Base-by-base conservation (phyloP, 1,139 yeast genomes). In the Fermentozyma sake region DNA sequence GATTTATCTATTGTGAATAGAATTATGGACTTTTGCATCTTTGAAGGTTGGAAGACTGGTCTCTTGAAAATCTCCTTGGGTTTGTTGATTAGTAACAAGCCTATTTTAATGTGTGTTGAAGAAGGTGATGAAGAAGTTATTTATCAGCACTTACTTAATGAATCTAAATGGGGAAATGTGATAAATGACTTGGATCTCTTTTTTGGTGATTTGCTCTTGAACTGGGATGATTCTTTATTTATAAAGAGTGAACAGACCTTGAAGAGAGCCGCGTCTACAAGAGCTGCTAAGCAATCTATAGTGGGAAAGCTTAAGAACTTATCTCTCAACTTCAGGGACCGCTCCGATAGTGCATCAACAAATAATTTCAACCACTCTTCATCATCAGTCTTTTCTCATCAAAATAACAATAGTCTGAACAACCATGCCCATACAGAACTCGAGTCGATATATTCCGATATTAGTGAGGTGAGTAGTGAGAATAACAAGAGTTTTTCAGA, bases 21-120 rank as follows among this genome's bases (percentile, higher is more conserved):
- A 58, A 51, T 65, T 50, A 55, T 78, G 69, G 69, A 83, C 62
- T 57, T 60, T 58, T 50, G 73, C 60, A 45, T 79, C 34, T 58
- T 78, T 19, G 82, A 78, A 51, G 86, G 86, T 9, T 80, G 80
- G 60, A 72, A 77, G 38, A 61, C 67, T 16, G 81, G 84, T 0
- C 56, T 78, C 41, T 68, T 79, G 54, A 71, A 80, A 38, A 67
- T 76, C 7, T 76, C 81, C 1, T 44, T 78, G 27, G 78, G 81
- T 0, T 57, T 78, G 12, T 55, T 79, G 25, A 48, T 70, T 17
- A 60, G 68, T 24, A 79, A 79, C 46, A 60, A 68, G 35, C 66
- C 68, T 6, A 57, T 71, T n/a, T 57, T 79, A 28, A 54, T 72
- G 61, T 56, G 63, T 14, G 62, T 76, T 31, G 59, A 56, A 10